A percentile compares a stretch with the other conserved stretches of the same genome.
These are phyloP conservation scores for Blastocystis hominis DNA, from an alignment of 352 stramenopile species.

Conservation along the genomic window DNA sequence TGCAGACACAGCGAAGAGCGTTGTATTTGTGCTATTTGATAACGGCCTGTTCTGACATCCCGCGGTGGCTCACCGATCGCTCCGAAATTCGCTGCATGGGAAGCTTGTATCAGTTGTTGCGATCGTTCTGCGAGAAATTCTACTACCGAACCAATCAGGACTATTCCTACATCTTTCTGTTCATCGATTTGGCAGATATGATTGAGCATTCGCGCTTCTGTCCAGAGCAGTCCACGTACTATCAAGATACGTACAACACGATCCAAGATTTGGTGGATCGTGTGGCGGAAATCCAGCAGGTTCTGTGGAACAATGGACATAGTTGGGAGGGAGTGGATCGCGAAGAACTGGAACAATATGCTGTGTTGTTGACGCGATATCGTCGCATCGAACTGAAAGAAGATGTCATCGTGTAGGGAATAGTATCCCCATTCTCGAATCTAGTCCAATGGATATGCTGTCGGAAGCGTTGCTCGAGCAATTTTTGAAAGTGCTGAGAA, in stretches of 20 bases:
- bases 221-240: background rate
- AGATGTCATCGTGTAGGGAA: background rate
- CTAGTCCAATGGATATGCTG: background rate
- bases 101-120: background rate
- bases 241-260: background rate
- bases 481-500: background rate
- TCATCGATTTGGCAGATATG: slow-evolving; percentile 10
- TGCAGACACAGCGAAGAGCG: background rate
- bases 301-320: background rate
- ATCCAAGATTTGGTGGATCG: background rate
- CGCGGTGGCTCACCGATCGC: background rate
- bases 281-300: background rate
- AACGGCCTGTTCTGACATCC: background rate
- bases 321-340: background rate
- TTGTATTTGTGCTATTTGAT: background rate
- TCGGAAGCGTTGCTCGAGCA: background rate
- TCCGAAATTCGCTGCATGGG: background rate
- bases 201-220: background rate
- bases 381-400: background rate
- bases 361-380: background rate
- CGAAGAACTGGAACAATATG: background rate
- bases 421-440: background rate
- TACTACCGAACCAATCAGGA: background rate
- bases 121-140: background rate
- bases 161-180: background rate